Evolutionary conservation across 371 early-diverging fungal species (phyloP), one percentile per base, ranked within the genome.

Genomic region (Rozella allomycis): DNA sequence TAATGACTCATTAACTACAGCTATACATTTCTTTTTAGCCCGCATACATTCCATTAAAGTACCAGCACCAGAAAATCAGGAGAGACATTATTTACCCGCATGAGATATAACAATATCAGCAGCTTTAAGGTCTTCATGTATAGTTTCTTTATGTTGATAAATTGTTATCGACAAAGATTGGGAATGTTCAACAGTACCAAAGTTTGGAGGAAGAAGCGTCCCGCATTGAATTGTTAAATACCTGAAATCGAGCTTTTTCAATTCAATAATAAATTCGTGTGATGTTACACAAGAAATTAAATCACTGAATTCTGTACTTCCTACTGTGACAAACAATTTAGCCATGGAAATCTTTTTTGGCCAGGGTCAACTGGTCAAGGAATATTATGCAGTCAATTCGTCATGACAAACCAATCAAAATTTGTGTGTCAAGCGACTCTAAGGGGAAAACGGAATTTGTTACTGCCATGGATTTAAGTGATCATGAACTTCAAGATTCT

Each of bases 241-340:
- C 0, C 36, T 40, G 46, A 62, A 72, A 17, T 65, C 64, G n/a
- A 54, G 40, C 2, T 26, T 25, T 3, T 30, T 25, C 20, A 76
- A 46, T 3, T 51, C 31, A 1, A 32, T 35, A 20, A 72, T 49
- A 28, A 80, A 60, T n/a, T 47, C 35, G 0, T 31, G 19, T 4
- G 57, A 47, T 20, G 55, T 47, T 2, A 61, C 52, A 3, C 50
- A 41, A 7, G 37, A 27, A 21, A 84, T 52, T 11, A 88, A 63
- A 3, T 54, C 55, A 42, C 81, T 78, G 42, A 88, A 88, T 0
- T 72, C 67, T 3, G 85, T 84, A 6, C 84, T 74, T 10, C 90
- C 90, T 6, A 88, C 85, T 0, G 87, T 86, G 18, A 82, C 67
- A 43, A 84, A 79, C 8, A 70, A n/a, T n/a, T n/a, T n/a, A n/a